Base-by-base conservation (phyloP, 108 stramenopile species). In the Skeletonema menzelii region DNA sequence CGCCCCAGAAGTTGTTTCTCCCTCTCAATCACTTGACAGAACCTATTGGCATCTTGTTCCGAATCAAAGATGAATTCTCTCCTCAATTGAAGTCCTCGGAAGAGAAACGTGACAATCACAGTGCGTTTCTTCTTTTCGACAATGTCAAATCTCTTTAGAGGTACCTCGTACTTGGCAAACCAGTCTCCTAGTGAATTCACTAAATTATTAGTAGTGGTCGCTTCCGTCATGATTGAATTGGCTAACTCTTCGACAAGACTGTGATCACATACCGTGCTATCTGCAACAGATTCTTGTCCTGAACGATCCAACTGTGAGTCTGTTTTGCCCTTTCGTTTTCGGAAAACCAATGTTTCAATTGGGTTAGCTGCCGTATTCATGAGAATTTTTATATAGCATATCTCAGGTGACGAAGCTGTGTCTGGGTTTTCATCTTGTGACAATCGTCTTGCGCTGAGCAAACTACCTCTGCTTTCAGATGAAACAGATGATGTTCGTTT, bases 31-130 rank as follows among this genome's bases (percentile, higher is more conserved):
- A 47, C 34, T 10, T 67, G 24, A 40, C 64, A 63, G 63, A 91
- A 93, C 17, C 66, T 69, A 2, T 62, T 56, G 7, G 87, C 85
- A 27, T 75, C 86, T 10, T 72, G 49, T 15, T 75, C 67, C n/a
- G 79, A 76, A 53, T 87, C 87, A 76, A 93, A 93, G 13, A 89
- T 72, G 27, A 87, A 63, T 49, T 89, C 84, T 32, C 88, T 75
- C 27, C 70, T 64, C 26, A 82, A 79, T 28, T 75, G 75, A 15
- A 77, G 42, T 2, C 75, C 59, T 19, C 67, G 65, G 5, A 74
- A 67, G 22, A 69, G 55, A 26, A 82, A 75, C 26, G 68, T 17
- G 4, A 88, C 42, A 59, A 56, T 53, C 7, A 86, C 79, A 0
- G 47, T 61, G 20, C 82, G 71, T 30, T 77, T 74, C 10, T 69